Percentiles rank a stretch among this genome's conserved stretches.
phyloP scores from a whole-genome alignment of 345 rosid genomes.

The Passiflora organensis region DNA sequence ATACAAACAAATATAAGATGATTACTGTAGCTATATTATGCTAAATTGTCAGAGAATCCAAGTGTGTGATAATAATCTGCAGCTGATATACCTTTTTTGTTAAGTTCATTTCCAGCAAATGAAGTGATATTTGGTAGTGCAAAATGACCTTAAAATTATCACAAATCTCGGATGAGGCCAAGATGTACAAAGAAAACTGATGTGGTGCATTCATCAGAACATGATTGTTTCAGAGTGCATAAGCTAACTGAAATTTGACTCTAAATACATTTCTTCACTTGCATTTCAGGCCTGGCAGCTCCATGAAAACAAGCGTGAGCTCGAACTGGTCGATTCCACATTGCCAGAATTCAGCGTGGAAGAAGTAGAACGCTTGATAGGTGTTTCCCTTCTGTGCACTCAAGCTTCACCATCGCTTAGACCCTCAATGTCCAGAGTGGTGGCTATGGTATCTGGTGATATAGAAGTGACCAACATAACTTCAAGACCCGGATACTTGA shows the following conservation, averaged over 20 bases:
- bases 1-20: too few species aligned
- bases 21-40: too few species aligned
- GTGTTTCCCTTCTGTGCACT: conserved; percentile 59
- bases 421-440: conserved; percentile 62
- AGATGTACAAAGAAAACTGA: background rate
- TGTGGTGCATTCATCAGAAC: too few species aligned
- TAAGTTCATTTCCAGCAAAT: too few species aligned
- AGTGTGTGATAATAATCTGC: too few species aligned
- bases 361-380: conserved; percentile 43
- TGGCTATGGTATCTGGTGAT: conserved; percentile 67
- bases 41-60: too few species aligned
- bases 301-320: conserved; percentile 35
- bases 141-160: too few species aligned
- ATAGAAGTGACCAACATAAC: conserved; percentile 42
- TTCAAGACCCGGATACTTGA: conserved; percentile 47
- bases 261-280: background rate
- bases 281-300: conserved; percentile 54
- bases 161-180: too few species aligned
- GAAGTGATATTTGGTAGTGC: too few species aligned
- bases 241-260: background rate
- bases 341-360: conserved; percentile 33
- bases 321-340: conserved; percentile 38
- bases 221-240: background rate
- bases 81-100: too few species aligned
- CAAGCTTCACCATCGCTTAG: conserved; percentile 49